phyloP scores from a whole-genome alignment of 306 rosid species.

The Cicer pinnatifidum region DNA sequence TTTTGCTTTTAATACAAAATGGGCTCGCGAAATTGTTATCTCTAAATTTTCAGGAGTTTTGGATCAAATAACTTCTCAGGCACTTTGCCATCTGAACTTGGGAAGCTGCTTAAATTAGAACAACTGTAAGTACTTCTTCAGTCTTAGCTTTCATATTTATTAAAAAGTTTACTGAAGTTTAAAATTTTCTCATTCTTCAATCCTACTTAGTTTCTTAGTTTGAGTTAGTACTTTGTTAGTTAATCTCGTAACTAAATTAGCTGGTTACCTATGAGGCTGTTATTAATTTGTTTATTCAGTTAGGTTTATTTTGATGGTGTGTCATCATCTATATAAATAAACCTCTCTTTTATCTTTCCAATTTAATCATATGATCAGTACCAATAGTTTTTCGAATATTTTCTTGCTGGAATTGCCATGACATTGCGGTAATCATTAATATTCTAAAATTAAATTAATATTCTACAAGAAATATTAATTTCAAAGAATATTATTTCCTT shows the following conservation, averaged over 20 bases:
- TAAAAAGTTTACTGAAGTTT: neutral
- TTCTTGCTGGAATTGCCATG: neutral
- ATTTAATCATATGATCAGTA: too few relatives aligned
- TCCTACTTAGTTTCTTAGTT: too few relatives aligned
- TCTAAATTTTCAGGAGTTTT: constrained; percentile 52
- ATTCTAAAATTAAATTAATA: neutral
- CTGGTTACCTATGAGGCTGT: too few relatives aligned
- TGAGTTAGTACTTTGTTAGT: too few relatives aligned
- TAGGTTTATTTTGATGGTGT: too few relatives aligned
- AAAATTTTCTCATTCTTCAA: neutral
- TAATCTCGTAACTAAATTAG: too few relatives aligned
- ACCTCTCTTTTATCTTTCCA: too few relatives aligned
- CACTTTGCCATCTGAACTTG: constrained; percentile 76
- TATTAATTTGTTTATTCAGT: too few relatives aligned
- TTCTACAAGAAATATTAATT: constrained; percentile 25
- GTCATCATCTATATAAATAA: too few relatives aligned
- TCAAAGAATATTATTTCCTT: constrained; percentile 42
- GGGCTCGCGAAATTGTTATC: constrained; percentile 10
- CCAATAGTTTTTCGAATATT: neutral
- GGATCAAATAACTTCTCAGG: constrained; percentile 74
- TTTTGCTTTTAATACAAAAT: constrained; percentile 2
- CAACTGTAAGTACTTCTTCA: constrained; percentile 57
- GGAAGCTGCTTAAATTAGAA: constrained; percentile 56
- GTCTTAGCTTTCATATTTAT: neutral
- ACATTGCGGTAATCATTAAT: constrained; percentile 14